Conservation (phyloP, 176 grass and related monocot species). For the Cenchrus purpureus region DNA sequence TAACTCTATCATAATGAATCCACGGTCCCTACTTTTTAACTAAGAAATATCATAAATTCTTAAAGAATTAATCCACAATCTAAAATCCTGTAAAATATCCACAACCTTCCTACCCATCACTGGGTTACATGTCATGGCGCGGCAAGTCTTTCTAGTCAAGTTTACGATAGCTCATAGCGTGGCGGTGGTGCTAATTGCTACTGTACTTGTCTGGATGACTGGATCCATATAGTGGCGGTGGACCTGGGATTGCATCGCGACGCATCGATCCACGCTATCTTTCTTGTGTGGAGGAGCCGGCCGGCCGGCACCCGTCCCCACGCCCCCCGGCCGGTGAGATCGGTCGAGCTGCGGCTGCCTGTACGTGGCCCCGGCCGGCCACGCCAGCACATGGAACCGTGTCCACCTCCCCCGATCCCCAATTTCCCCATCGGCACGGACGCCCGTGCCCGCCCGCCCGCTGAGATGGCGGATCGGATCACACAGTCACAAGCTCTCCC, state of each 20-base stretch:
- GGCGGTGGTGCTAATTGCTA: background rate
- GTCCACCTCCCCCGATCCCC: background rate
- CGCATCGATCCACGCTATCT: background rate
- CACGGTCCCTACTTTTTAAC: too few species aligned
- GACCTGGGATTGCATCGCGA: too few species aligned
- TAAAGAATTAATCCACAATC: too few species aligned
- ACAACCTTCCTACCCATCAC: too few species aligned
- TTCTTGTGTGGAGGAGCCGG: background rate
- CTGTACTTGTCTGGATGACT: too few species aligned
- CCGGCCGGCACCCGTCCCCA: background rate
- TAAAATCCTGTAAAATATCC: too few species aligned
- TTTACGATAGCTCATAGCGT: background rate
- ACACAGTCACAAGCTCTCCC: background rate
- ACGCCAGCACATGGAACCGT: constrained; percentile 5
- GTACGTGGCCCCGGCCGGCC: too few species aligned
- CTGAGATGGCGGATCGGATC: background rate
- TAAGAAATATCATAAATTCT: too few species aligned
- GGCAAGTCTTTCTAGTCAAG: background rate
- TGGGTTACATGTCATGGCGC: too few species aligned
- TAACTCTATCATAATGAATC: too few species aligned
- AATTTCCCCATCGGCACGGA: background rate
- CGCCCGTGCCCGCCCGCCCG: background rate
- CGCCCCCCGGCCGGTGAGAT: background rate
- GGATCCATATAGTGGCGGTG: too few species aligned
- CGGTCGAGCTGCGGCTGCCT: background rate